Base-by-base conservation (phyloP, 768 basidiomycete genomes). In the Tylopilus plumbeoviolaceoides region DNA sequence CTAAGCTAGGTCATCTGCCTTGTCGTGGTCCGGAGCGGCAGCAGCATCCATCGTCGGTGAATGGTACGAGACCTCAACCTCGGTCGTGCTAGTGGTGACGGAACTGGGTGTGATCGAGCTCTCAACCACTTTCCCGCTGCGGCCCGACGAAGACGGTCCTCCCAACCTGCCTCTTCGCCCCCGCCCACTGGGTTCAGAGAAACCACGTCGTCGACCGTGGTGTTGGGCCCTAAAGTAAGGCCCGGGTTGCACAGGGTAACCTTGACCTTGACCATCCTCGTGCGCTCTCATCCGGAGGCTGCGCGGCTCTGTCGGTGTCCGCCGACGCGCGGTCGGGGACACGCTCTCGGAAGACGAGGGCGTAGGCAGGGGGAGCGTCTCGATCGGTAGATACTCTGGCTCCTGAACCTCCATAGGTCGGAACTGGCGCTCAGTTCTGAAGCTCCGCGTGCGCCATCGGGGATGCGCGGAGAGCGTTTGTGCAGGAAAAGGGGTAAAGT, bases 301-400 rank as follows among this genome's bases (percentile, higher is more conserved):
- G 20, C 48, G 58, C 8, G 54, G 53, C 33, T 49, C 57, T 15
- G 45, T 55, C 5, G 59, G 55, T n/a, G 54, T 45, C 39, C 50
- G 55, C 30, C 53, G 43, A 28, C 35, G 49, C 36, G 35, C 18
- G 7, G 53, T 7, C 0, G 50, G 3, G 5, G 59, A 53, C 35
- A 14, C 15, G 7, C 43, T 35, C 43, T 60, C 53, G 8, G 53
- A 47, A 17, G 62, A 47, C 21, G 61, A 47, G 12, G 51, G 52
- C 10, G 53, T 49, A 5, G 11, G 30, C 25, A 43, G 18, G 33
- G 46, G 54, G 2, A 67, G 54, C 5, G 51, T 55, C 43, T 58
- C 63, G 0, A 61, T 58, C 14, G 65, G 60, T 15, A 58, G 55
- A 31, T 48, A 10, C 9, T 57, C 58, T 11, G 48, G 40, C 25